Percentiles rank a stretch among this genome's conserved stretches.
Evolutionary conservation across 352 stramenopile species (phyloP).

Genomic region (Globisporangium radiosum): DNA sequence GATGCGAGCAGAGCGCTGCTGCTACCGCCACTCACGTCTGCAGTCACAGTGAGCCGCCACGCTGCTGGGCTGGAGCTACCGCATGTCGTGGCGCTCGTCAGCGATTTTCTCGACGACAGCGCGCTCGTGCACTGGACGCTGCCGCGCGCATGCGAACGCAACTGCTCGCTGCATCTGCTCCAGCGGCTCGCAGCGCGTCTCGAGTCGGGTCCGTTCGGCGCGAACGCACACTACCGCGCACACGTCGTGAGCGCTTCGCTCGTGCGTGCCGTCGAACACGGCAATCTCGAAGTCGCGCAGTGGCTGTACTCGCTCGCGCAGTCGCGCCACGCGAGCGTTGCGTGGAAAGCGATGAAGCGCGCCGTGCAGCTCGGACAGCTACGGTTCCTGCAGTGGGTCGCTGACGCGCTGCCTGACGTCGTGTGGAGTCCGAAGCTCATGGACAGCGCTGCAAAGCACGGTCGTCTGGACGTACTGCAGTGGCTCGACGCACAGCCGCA

Average conservation of each 20-base stretch:
- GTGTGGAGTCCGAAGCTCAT: slow-evolving; percentile 10
- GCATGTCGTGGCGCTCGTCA: slow-evolving; percentile 9
- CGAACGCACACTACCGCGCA: slow-evolving; percentile 6
- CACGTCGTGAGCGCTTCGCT: slow-evolving; percentile 6
- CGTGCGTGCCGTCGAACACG: slow-evolving; percentile 8
- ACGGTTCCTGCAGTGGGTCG: slow-evolving; percentile 10
- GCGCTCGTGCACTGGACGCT: slow-evolving; percentile 2
- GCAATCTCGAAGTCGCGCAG: slow-evolving; percentile 10
- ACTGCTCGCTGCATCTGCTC: slow-evolving; percentile 3
- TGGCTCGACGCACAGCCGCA: slow-evolving; percentile 7
- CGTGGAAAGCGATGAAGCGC: slow-evolving; percentile 13
- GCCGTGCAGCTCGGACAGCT: slow-evolving; percentile 7
- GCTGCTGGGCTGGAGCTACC: slow-evolving; percentile 7
- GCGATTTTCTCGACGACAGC: slow-evolving; percentile 8
- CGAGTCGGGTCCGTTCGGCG: not conserved
- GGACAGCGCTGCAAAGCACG: slow-evolving; percentile 10
- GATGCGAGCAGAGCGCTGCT: not conserved
- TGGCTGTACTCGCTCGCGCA: slow-evolving; percentile 8
- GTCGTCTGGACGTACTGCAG: slow-evolving; percentile 4
- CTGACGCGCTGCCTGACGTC: not conserved
- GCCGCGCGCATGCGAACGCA: slow-evolving; percentile 6
- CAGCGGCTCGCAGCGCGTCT: slow-evolving; percentile 1
- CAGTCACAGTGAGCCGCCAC: not conserved
- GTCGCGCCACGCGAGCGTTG: slow-evolving; percentile 4
- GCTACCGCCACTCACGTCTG: slow-evolving; percentile 7